A percentile compares a stretch with the other conserved stretches of the same genome.
Evolutionary conservation across 345 rosid genomes (phyloP).

Genomic region (Salix udensis): DNA sequence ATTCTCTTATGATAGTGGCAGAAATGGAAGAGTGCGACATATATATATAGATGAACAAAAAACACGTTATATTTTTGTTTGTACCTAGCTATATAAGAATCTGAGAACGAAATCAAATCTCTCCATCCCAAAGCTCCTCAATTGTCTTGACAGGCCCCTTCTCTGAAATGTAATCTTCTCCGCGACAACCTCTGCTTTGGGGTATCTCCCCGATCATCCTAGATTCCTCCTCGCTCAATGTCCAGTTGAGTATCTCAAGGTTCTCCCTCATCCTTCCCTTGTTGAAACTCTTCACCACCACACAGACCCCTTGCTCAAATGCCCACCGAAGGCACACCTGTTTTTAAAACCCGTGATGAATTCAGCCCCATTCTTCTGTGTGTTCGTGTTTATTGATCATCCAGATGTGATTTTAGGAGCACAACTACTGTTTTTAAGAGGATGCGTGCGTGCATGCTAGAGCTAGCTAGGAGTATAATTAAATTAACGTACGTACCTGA

Average conservation of each 20-base stretch:
- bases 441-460: background rate
- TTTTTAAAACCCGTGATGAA: background rate
- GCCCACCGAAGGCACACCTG: conserved; percentile 57
- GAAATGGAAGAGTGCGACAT: background rate
- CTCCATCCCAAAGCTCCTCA: conserved; percentile 49
- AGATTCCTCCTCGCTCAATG: conserved; percentile 40
- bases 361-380: background rate
- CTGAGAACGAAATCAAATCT: conserved; percentile 17
- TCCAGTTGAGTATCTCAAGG: conserved; percentile 56
- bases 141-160: conserved; percentile 36
- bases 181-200: conserved; percentile 38
- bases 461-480: background rate
- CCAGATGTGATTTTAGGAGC: background rate
- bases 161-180: conserved; percentile 29
- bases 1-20: background rate
- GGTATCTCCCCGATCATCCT: conserved; percentile 41
- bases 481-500: conserved; percentile 41
- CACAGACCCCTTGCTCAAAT: conserved; percentile 44
- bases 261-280: conserved; percentile 54
- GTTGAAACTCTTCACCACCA: conserved; percentile 57
- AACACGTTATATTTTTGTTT: background rate
- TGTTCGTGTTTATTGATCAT: background rate
- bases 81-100: background rate
- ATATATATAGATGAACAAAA: background rate
- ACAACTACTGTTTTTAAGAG: background rate